phyloP scores from a whole-genome alignment of 805 yeast species.

The Yarrowia sp. region DNA sequence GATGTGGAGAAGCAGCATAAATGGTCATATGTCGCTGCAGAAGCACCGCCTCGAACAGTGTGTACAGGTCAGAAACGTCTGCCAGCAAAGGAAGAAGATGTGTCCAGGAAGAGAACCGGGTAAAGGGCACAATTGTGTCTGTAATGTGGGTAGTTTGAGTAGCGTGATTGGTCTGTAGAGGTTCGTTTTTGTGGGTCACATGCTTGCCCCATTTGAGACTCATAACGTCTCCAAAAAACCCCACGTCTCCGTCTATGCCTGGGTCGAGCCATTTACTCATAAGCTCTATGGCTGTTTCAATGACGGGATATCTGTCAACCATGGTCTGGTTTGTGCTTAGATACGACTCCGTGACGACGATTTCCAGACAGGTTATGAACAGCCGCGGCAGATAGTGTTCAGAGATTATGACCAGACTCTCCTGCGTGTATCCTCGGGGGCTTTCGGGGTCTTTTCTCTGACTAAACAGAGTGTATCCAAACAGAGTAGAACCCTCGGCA shows the following conservation, averaged over 20 bases:
- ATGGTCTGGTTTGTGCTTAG: constrained; percentile 24
- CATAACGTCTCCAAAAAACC: background rate
- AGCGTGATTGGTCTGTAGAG: background rate
- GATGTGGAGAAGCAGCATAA: constrained; percentile 30
- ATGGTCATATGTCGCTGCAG: constrained; percentile 29
- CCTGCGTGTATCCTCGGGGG: constrained; percentile 33
- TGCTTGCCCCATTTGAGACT: background rate
- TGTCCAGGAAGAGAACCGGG: constrained; percentile 9
- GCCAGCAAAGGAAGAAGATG: background rate
- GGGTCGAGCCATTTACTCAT: constrained; percentile 33
- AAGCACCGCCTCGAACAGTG: constrained; percentile 31
- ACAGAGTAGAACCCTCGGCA: constrained; percentile 13
- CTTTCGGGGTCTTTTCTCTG: constrained; percentile 28
- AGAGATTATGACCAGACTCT: constrained; percentile 32
- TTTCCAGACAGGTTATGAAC: constrained; percentile 29
- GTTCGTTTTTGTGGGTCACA: background rate
- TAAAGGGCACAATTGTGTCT: background rate
- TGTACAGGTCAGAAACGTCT: constrained; percentile 29
- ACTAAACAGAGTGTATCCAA: constrained; percentile 31
- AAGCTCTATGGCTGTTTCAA: constrained; percentile 32
- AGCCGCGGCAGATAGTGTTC: constrained; percentile 29
- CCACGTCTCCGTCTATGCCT: constrained; percentile 16
- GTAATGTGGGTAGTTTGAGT: background rate
- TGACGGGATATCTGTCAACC: constrained; percentile 30
- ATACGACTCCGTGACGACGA: constrained; percentile 25